A percentile compares a stretch with the other conserved stretches of the same genome.
Conservation (phyloP, 2,329 filamentous ascomycete genomes). For the Aspergillus bombycis region DNA sequence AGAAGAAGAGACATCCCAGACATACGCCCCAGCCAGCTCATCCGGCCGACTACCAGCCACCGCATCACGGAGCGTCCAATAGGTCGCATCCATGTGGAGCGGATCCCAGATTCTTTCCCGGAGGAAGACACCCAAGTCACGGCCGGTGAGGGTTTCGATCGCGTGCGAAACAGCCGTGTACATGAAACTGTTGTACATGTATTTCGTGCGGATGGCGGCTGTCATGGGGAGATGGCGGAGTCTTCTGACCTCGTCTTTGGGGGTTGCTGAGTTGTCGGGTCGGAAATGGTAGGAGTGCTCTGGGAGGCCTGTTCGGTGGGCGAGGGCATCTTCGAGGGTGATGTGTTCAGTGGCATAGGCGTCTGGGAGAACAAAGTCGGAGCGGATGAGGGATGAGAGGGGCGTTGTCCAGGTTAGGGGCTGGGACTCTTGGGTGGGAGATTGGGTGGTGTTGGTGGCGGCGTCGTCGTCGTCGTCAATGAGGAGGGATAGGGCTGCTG, state of each 20-base stretch:
- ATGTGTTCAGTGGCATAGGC: not conserved
- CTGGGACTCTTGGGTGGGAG: not conserved
- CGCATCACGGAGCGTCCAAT: conserved; percentile 40
- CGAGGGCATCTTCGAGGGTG: not conserved
- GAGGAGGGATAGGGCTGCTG: not conserved
- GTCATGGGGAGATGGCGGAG: conserved; percentile 52
- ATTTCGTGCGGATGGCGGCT: conserved; percentile 49
- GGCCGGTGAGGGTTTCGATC: conserved; percentile 47
- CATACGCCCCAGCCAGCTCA: conserved; percentile 49
- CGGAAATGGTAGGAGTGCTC: not conserved
- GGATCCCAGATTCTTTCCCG: conserved; percentile 49
- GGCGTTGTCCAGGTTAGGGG: not conserved
- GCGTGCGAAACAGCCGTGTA: conserved; percentile 51
- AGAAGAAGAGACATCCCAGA: conserved; percentile 38
- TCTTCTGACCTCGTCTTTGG: not conserved
- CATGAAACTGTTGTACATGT: conserved; percentile 57
- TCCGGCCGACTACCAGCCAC: conserved; percentile 17
- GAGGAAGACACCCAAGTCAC: conserved; percentile 46
- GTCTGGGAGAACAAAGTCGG: not conserved
- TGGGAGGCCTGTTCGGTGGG: not conserved
- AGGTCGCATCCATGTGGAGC: conserved; percentile 45
- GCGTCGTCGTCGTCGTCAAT: not conserved
- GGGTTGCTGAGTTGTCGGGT: not conserved
- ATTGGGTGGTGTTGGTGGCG: not conserved
- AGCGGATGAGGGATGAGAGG: not conserved